A percentile compares a stretch with the other conserved stretches of the same genome.
Evolutionary conservation across 306 rosid species (phyloP).

Genomic region (Cucurbita maxima): DNA sequence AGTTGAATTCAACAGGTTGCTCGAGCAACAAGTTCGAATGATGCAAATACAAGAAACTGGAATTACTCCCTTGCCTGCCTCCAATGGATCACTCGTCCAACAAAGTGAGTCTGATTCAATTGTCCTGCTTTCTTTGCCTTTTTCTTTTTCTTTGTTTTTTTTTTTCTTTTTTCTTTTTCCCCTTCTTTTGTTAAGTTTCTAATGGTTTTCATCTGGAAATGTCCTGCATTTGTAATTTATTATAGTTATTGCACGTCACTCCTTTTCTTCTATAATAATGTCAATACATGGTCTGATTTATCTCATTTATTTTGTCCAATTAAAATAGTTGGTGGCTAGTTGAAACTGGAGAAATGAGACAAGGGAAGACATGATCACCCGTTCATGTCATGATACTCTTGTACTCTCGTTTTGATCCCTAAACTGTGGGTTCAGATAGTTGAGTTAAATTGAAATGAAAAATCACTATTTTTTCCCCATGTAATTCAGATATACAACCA

Average conservation of each 20-base stretch:
- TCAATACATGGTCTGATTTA: not conserved
- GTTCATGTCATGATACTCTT: not conserved
- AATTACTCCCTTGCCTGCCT: conserved; percentile 35
- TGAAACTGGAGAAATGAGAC: not conserved
- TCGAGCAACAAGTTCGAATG: conserved; percentile 50
- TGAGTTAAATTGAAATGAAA: not conserved
- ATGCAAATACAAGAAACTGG: conserved; percentile 45
- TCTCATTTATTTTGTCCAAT: not conserved
- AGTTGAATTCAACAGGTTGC: conserved; percentile 62
- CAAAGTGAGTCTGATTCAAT: conserved; percentile 23
- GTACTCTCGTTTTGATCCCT: not conserved
- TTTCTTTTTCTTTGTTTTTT: not conserved
- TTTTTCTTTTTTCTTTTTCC: not conserved
- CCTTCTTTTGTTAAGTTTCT: not conserved
- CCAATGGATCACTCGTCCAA: conserved; percentile 57
- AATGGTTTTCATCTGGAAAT: not conserved
- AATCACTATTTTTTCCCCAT: not conserved
- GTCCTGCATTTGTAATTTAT: not conserved
- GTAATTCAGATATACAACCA: not conserved
- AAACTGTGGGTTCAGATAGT: not conserved
- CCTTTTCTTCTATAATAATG: not conserved
- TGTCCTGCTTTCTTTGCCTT: not conserved
- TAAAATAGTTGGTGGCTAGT: not conserved
- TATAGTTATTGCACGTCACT: not conserved
- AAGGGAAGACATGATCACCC: not conserved